A percentile compares a stretch with the other conserved stretches of the same genome.
Evolutionary conservation across 495 filamentous ascomycete genomes (phyloP).

Genomic region (Talaromyces liani): DNA sequence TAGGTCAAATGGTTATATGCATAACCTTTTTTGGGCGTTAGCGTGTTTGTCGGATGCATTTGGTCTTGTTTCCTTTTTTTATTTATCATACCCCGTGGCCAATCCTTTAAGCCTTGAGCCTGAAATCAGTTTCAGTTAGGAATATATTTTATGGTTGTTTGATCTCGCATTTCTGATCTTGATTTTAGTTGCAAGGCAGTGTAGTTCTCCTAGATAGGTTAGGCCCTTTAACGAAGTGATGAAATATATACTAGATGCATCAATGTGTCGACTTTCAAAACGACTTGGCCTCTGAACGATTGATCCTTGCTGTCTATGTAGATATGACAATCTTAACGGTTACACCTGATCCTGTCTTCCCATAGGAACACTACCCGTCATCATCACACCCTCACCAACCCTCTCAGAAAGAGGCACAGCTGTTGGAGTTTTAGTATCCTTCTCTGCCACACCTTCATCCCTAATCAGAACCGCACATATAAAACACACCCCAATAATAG

Average conservation of each 20-base stretch:
- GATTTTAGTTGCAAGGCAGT: background rate
- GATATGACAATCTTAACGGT: too few species aligned
- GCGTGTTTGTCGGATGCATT: background rate
- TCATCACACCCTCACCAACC: background rate
- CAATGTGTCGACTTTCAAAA: background rate
- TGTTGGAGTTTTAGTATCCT: background rate
- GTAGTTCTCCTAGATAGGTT: background rate
- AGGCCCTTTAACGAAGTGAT: background rate
- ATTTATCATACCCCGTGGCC: background rate
- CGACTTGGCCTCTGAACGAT: background rate
- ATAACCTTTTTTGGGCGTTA: background rate
- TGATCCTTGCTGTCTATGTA: too few species aligned
- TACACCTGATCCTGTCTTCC: background rate
- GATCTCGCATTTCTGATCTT: background rate
- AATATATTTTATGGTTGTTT: background rate
- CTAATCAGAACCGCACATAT: slow-evolving; percentile 1
- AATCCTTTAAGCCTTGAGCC: background rate
- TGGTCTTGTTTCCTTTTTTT: background rate
- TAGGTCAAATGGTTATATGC: background rate
- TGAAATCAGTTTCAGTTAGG: background rate
- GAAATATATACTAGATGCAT: background rate
- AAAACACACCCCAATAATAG: slow-evolving; percentile 2
- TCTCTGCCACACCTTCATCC: slow-evolving; percentile 4
- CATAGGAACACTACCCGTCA: background rate
- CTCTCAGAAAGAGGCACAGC: background rate